A percentile compares a stretch with the other conserved stretches of the same genome.
These are phyloP conservation scores for Boeremia lycopersici DNA, from an alignment of 2,329 filamentous ascomycete genomes.

Conservation along the genomic window DNA sequence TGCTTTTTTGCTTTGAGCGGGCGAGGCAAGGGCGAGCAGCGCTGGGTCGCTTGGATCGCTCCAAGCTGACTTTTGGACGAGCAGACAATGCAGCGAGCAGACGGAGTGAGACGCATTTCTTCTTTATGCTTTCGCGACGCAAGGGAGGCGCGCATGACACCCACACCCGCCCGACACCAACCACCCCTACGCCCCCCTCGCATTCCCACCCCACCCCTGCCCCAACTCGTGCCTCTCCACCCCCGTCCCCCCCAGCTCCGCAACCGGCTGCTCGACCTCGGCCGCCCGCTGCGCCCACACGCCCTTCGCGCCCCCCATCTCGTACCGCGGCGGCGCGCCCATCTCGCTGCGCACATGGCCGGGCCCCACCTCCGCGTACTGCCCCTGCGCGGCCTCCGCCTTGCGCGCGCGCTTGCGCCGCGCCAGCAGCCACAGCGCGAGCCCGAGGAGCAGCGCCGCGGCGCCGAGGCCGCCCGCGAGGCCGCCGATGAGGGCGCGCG, in stretches of 20 bases:
- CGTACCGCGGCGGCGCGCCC: neutral
- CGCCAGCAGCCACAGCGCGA: neutral
- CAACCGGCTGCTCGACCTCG: constrained; percentile 1
- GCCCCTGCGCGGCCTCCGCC: neutral
- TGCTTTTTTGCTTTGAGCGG: neutral
- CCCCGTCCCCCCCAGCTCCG: neutral
- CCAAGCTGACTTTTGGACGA: too few species aligned
- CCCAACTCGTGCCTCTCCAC: neutral
- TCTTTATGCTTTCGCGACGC: too few species aligned
- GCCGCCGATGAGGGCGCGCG: neutral
- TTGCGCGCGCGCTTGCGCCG: neutral
- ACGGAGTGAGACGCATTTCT: too few species aligned
- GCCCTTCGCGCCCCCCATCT: constrained; percentile 1
- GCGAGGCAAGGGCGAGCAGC: too few species aligned
- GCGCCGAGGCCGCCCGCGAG: neutral
- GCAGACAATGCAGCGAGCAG: too few species aligned
- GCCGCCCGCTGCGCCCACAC: neutral
- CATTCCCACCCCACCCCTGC: neutral
- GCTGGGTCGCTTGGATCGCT: too few species aligned
- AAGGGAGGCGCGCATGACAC: too few species aligned
- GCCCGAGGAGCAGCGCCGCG: neutral
- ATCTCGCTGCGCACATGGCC: neutral
- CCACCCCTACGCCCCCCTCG: neutral
- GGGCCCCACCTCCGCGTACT: neutral
- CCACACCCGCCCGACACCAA: too few species aligned